A percentile compares a stretch with the other conserved stretches of the same genome.
phyloP scores from a whole-genome alignment of 148 eudicot genomes.

The Rheum nobile region DNA sequence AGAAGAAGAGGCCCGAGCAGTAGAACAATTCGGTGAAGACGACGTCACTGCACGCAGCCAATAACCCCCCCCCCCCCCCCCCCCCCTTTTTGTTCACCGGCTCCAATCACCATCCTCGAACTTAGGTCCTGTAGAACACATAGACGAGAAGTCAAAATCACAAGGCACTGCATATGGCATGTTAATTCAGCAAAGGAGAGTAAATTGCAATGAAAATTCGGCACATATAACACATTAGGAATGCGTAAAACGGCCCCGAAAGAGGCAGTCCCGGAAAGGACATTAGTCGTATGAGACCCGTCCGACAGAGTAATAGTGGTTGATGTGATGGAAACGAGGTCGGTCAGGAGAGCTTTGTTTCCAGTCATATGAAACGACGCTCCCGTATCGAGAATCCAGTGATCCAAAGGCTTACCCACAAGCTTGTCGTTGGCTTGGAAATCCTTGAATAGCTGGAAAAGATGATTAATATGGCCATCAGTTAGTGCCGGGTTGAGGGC shows the following conservation, averaged over 20 bases:
- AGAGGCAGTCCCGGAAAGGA: not conserved
- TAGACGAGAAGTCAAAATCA: not conserved
- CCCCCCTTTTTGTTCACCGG: not conserved
- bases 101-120: slow-evolving; percentile 1
- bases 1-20: not conserved
- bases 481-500: not conserved
- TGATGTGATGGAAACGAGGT: not conserved
- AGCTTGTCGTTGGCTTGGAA: not conserved
- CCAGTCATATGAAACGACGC: not conserved
- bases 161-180: not conserved
- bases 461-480: not conserved
- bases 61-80: not conserved
- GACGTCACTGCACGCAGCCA: not conserved
- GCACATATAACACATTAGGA: not conserved
- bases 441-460: not conserved
- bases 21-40: not conserved
- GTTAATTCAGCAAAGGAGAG: not conserved
- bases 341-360: not conserved
- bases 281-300: not conserved
- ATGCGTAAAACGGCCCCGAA: not conserved
- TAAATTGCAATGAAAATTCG: not conserved
- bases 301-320: not conserved
- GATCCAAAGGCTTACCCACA: not conserved
- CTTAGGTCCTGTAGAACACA: not conserved
- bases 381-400: not conserved